phyloP scores from a whole-genome alignment of 2,329 filamentous ascomycete genomes.

The Escovopsis sp. region DNA sequence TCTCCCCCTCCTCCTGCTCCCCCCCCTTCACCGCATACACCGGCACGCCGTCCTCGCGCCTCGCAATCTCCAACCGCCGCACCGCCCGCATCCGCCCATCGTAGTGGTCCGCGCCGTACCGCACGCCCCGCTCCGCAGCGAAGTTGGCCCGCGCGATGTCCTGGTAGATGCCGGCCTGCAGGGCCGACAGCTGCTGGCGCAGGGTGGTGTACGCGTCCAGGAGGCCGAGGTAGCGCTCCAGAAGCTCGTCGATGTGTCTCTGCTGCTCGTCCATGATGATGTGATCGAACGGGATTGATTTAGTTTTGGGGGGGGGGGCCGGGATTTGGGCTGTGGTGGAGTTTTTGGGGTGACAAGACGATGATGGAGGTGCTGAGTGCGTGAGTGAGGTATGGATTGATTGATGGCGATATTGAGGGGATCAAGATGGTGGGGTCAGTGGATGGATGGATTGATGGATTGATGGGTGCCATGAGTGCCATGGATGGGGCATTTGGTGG shows the following conservation, averaged over 20 bases:
- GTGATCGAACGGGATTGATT: not conserved
- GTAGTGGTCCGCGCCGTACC: constrained; percentile 57
- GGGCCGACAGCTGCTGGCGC: constrained; percentile 34
- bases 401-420: too few relatives aligned
- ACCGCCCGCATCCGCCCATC: constrained; percentile 58
- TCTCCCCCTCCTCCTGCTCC: not conserved
- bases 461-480: too few relatives aligned
- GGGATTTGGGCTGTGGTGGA: too few relatives aligned
- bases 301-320: too few relatives aligned
- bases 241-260: constrained; percentile 41
- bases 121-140: constrained; percentile 43
- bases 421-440: too few relatives aligned
- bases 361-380: too few relatives aligned
- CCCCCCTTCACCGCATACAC: constrained; percentile 9
- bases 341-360: too few relatives aligned
- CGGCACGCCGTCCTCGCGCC: constrained; percentile 3
- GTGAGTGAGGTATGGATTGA: too few relatives aligned
- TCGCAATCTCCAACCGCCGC: constrained; percentile 23
- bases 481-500: too few relatives aligned
- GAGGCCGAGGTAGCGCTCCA: constrained; percentile 50
- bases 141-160: constrained; percentile 64
- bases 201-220: constrained; percentile 53
- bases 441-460: too few relatives aligned
- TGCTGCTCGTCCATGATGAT: constrained; percentile 11
- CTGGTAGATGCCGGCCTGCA: constrained; percentile 42